Conservation (phyloP, 306 rosid species). For the Abrus pulchellus region DNA sequence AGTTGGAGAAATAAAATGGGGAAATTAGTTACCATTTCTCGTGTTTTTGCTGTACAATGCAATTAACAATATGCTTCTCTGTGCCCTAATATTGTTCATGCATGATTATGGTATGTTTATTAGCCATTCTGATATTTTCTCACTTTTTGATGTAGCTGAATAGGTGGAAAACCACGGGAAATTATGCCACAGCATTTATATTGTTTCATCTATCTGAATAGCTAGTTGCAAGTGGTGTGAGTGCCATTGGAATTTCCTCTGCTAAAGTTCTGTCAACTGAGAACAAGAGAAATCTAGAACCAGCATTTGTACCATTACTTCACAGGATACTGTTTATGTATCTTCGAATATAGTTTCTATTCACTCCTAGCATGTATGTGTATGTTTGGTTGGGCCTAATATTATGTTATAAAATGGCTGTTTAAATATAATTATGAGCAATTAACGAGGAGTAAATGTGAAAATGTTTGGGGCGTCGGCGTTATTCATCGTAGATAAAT, state of each 20-base stretch:
- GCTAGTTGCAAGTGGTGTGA: constrained; percentile 28
- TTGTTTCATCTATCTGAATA: constrained; percentile 4
- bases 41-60: not conserved
- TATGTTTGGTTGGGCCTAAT: constrained; percentile 11
- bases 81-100: not conserved
- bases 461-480: too few relatives aligned
- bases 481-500: not conserved
- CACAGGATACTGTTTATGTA: not conserved
- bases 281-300: not conserved
- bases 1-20: too few relatives aligned
- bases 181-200: not conserved
- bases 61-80: too few relatives aligned
- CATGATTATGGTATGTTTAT: not conserved
- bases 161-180: constrained; percentile 17
- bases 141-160: constrained; percentile 37
- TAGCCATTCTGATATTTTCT: constrained; percentile 14
- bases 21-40: too few relatives aligned
- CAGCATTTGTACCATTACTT: not conserved
- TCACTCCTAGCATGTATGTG: not conserved
- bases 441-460: not conserved
- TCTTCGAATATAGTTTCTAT: not conserved
- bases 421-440: not conserved
- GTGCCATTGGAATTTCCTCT: constrained; percentile 22
- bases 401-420: not conserved
- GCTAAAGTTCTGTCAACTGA: constrained; percentile 11